These are phyloP conservation scores for Hirsutella thompsonii DNA, from an alignment of 2,329 filamentous ascomycete species.

Conservation along the genomic window DNA sequence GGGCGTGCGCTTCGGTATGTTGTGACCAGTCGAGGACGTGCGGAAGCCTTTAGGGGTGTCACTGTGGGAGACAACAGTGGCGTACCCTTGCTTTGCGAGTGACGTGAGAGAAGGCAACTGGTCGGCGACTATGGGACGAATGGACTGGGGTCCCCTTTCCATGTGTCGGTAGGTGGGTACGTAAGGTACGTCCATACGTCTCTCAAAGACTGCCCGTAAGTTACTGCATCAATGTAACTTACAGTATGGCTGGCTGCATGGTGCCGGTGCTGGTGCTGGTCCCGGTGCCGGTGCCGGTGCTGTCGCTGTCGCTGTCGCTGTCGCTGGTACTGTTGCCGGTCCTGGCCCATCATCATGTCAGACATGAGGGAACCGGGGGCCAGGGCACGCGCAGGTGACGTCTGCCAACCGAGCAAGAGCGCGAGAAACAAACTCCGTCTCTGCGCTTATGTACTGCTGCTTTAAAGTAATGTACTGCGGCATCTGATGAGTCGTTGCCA, in stretches of 20 bases:
- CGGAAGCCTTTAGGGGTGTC: constrained; percentile 1
- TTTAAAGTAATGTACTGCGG: no score
- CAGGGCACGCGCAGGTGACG: constrained; percentile 1
- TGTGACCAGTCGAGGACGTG: background rate
- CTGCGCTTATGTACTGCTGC: background rate
- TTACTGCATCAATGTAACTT: no score
- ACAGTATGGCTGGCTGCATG: no score
- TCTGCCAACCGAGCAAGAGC: background rate
- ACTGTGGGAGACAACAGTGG: constrained; percentile 4
- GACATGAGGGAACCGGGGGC: background rate
- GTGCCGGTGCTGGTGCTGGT: no score
- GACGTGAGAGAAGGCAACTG: constrained; percentile 2
- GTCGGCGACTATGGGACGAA: constrained; percentile 1
- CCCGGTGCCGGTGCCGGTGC: no score
- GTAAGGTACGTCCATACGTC: background rate
- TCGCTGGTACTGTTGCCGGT: no score
- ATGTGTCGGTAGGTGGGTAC: background rate
- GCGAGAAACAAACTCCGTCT: background rate
- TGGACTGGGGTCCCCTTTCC: background rate
- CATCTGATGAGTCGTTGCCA: no score
- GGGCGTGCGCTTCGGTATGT: background rate
- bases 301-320: no score
- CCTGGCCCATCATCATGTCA: constrained; percentile 1
- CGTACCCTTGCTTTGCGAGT: constrained; percentile 1
- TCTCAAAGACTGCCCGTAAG: no score